A percentile compares a stretch with the other conserved stretches of the same genome.
phyloP scores from a whole-genome alignment of 1,284 basidiomycete genomes.

The Puccinia triticina region DNA sequence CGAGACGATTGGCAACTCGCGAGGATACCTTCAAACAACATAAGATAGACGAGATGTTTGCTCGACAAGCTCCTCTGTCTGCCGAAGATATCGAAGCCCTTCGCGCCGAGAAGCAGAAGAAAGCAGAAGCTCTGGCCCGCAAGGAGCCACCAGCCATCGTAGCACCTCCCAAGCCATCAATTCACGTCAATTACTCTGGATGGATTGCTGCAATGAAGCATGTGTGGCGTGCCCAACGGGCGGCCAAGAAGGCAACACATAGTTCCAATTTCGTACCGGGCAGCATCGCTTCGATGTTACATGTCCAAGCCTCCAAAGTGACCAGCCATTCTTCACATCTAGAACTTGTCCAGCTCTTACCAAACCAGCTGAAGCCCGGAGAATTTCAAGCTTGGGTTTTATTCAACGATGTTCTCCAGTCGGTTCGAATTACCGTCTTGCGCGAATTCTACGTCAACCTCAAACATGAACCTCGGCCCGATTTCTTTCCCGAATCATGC shows the following conservation, averaged over 20 bases:
- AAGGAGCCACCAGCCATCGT: slow-evolving; percentile 52
- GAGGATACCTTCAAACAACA: slow-evolving; percentile 98
- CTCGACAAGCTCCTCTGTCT: slow-evolving; percentile 61
- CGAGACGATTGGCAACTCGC: slow-evolving; percentile 81
- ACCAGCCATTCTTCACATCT: slow-evolving; percentile 68
- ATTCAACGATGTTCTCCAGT: slow-evolving; percentile 76
- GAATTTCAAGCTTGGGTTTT: slow-evolving; percentile 89
- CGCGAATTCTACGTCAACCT: slow-evolving; percentile 92
- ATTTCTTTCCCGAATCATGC: slow-evolving; percentile 72
- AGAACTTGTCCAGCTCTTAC: slow-evolving; percentile 90
- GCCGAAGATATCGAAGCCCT: slow-evolving; percentile 50
- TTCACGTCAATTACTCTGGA: slow-evolving; percentile 68
- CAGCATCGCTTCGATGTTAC: slow-evolving; percentile 71
- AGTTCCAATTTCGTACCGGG: slow-evolving; percentile 46
- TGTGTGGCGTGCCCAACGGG: slow-evolving; percentile 73
- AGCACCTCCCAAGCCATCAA: slow-evolving; percentile 55
- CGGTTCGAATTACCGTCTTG: slow-evolving; percentile 80
- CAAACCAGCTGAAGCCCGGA: slow-evolving; percentile 71
- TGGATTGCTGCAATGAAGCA: slow-evolving; percentile 81
- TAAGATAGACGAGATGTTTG: slow-evolving; percentile 95
- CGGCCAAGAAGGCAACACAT: slow-evolving; percentile 55
- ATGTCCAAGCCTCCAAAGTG: slow-evolving; percentile 69
- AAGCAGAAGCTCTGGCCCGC: slow-evolving; percentile 60
- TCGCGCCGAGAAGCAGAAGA: slow-evolving; percentile 47
- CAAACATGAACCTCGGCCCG: slow-evolving; percentile 68